Percentiles rank a stretch among this genome's conserved stretches.
These are phyloP conservation scores for Hortiboletus flavorubellus DNA, from an alignment of 768 basidiomycete species.

Conservation along the genomic window DNA sequence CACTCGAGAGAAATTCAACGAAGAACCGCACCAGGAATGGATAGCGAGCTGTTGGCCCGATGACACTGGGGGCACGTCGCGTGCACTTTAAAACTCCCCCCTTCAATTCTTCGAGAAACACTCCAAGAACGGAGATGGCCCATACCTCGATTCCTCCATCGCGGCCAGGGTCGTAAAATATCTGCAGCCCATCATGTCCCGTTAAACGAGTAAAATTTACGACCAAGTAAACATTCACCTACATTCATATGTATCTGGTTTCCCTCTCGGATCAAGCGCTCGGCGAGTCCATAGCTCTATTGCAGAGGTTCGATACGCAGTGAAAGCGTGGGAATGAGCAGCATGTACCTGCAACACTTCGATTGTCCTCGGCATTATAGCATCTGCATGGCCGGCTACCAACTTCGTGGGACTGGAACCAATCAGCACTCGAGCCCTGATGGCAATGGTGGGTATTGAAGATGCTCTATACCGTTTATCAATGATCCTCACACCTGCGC, in stretches of 20 bases:
- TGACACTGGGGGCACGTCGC: conserved; percentile 59
- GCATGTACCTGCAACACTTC: conserved; percentile 47
- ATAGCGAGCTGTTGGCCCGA: conserved; percentile 61
- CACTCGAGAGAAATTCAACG: neutral
- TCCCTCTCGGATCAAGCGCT: conserved; percentile 58
- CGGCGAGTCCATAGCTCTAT: conserved; percentile 75
- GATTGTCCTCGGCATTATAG: conserved; percentile 52
- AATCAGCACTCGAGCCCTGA: neutral
- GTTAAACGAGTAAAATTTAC: neutral
- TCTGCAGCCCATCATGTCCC: conserved; percentile 35
- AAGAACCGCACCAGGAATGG: conserved; percentile 56
- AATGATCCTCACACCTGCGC: conserved; percentile 43
- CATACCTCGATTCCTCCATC: conserved; percentile 61
- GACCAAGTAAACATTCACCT: conserved; percentile 19
- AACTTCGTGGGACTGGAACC: conserved; percentile 37
- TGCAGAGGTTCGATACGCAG: neutral
- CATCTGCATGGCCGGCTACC: conserved; percentile 52
- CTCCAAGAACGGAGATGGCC: neutral
- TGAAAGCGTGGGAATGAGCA: too few relatives aligned
- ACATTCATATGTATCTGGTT: conserved; percentile 70
- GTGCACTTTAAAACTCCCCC: conserved; percentile 43
- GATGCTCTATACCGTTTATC: conserved; percentile 38
- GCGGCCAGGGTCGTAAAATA: conserved; percentile 68
- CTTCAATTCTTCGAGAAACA: neutral
- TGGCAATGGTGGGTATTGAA: too few relatives aligned